Evolutionary conservation across 2,329 filamentous ascomycete genomes (phyloP).

Genomic region (Magnaporthiopsis rhizophila): DNA sequence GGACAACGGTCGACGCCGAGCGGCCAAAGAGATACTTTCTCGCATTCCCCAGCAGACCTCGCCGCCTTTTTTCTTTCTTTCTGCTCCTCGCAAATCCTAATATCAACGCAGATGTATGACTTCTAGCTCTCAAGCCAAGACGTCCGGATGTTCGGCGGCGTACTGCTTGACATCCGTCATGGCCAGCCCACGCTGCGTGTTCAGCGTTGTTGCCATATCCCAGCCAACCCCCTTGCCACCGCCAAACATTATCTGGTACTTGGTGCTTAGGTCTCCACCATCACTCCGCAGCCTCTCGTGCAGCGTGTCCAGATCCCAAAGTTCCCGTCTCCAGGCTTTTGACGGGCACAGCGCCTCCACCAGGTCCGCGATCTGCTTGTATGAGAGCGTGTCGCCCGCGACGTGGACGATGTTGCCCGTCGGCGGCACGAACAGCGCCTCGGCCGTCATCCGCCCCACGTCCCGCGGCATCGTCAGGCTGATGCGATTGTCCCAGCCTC

Average conservation of each 20-base stretch:
- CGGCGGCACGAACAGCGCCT: slow-evolving; percentile 34
- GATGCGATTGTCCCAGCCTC: slow-evolving; percentile 53
- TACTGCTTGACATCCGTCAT: slow-evolving; percentile 27
- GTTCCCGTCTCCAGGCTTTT: slow-evolving; percentile 35
- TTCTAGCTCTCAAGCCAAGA: background rate
- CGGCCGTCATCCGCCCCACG: slow-evolving; percentile 53
- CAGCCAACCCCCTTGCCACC: slow-evolving; percentile 51
- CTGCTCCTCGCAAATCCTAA: too few species aligned
- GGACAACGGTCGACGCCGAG: too few species aligned
- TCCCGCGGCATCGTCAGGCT: slow-evolving; percentile 56
- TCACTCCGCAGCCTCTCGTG: slow-evolving; percentile 35
- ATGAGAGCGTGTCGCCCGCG: slow-evolving; percentile 55
- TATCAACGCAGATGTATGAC: too few species aligned
- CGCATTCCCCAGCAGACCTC: too few species aligned
- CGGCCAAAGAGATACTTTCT: too few species aligned
- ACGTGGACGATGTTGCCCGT: slow-evolving; percentile 43
- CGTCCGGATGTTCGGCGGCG: background rate
- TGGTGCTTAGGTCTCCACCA: slow-evolving; percentile 41
- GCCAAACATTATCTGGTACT: slow-evolving; percentile 55
- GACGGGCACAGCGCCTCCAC: slow-evolving; percentile 35
- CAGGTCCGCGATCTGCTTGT: slow-evolving; percentile 42
- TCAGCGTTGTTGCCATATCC: slow-evolving; percentile 45
- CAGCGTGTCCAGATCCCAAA: slow-evolving; percentile 40
- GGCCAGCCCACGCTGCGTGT: slow-evolving; percentile 37
- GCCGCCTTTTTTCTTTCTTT: too few species aligned